Conservation (phyloP, 1,139 yeast species). For the Blastobotrys persicus region DNA sequence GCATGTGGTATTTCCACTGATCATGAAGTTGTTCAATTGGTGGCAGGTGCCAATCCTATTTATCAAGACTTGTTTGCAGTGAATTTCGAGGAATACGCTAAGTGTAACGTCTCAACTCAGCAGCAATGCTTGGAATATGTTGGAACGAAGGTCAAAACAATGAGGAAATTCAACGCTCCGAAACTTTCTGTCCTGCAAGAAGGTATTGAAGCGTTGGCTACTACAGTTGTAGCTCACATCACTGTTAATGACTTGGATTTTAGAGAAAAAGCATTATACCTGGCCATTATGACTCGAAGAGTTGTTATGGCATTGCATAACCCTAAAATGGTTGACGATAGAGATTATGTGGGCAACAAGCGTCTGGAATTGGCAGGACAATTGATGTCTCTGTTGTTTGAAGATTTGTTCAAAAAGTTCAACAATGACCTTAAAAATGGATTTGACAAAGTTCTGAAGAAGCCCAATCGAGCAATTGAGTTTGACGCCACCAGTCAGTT, state of each 20-base stretch:
- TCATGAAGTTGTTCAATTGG: slow-evolving; percentile 87
- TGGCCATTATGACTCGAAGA: slow-evolving; percentile 95
- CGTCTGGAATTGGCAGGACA: slow-evolving; percentile 97
- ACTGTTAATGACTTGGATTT: slow-evolving; percentile 84
- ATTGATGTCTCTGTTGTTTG: slow-evolving; percentile 88
- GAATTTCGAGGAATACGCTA: slow-evolving; percentile 92
- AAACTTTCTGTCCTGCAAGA: slow-evolving; percentile 81
- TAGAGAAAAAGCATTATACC: slow-evolving; percentile 88
- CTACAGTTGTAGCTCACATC: slow-evolving; percentile 93
- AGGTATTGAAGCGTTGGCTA: slow-evolving; percentile 96
- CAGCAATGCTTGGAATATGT: slow-evolving; percentile 89
- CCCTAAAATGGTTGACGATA: slow-evolving; percentile 93
- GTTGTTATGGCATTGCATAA: slow-evolving; percentile 94
- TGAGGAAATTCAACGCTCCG: slow-evolving; percentile 82
- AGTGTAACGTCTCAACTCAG: slow-evolving; percentile 82
- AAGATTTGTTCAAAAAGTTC: slow-evolving; percentile 94
- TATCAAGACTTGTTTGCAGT: slow-evolving; percentile 91
- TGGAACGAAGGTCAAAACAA: slow-evolving; percentile 88
- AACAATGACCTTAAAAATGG: slow-evolving; percentile 91
- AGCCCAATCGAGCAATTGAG: slow-evolving; percentile 92
- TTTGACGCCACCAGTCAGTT: slow-evolving; percentile 90
- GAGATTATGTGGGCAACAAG: slow-evolving; percentile 98
- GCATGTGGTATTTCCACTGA: slow-evolving; percentile 96
- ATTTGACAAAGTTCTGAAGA: slow-evolving; percentile 88
- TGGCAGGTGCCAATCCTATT: slow-evolving; percentile 82